phyloP scores from a whole-genome alignment of 148 eudicot genomes.

The Spergularia marina region DNA sequence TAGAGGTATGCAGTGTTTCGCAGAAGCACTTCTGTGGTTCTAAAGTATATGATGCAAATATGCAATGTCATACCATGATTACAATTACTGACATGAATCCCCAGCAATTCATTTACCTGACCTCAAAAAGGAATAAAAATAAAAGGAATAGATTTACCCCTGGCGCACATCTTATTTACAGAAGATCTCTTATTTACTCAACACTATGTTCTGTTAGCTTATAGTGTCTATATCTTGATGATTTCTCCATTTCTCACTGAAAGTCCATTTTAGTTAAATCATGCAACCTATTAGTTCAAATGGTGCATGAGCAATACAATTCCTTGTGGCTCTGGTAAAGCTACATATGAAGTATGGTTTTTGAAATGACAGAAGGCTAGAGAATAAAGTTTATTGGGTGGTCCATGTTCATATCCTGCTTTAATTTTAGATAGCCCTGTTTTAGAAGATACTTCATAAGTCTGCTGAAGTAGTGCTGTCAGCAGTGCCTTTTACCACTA shows the following conservation, averaged over 20 bases:
- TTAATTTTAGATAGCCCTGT: background rate
- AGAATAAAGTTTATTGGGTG: slow-evolving; percentile 23
- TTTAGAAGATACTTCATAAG: background rate
- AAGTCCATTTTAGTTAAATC: background rate
- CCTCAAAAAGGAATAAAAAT: too few relatives aligned
- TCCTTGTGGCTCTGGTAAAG: background rate
- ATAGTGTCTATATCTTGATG: background rate
- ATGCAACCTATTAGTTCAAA: background rate
- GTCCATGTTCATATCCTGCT: background rate
- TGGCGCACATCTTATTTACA: background rate
- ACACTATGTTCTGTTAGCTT: background rate
- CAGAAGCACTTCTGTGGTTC: background rate
- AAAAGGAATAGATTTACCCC: background rate
- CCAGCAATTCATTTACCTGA: background rate
- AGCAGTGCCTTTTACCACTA: too few relatives aligned
- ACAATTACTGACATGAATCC: background rate
- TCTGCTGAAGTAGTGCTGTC: too few relatives aligned
- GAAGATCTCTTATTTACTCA: background rate
- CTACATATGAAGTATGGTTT: background rate
- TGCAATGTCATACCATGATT: slow-evolving; percentile 14
- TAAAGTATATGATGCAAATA: slow-evolving; percentile 25
- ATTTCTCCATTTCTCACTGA: background rate
- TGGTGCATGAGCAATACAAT: background rate
- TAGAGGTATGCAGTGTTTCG: slow-evolving; percentile 57
- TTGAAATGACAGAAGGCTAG: slow-evolving; percentile 24